Base-by-base conservation (phyloP, 2,329 filamentous ascomycete genomes). In the Penicillium vulpinum region DNA sequence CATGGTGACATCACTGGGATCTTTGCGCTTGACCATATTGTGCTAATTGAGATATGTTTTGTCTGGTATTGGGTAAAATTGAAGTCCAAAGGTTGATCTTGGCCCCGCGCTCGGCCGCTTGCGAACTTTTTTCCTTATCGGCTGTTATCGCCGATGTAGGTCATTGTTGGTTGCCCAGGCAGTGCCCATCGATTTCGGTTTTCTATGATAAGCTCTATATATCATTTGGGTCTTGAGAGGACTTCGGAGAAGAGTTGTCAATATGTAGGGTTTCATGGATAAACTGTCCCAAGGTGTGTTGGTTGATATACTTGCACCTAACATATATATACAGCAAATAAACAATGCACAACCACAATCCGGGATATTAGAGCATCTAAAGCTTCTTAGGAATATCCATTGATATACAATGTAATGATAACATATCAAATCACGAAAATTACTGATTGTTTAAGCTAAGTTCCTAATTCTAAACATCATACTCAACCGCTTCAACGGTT, bases 11-110 rank as follows among this genome's bases (percentile, higher is more conserved):
- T 80, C 77, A 51, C 74, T 75, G 57, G 80, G 78, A 62, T 77
- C 67, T 53, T 79, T 77, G 67, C 80, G 75, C 66, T 83, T 83
- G 21, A 72, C 77, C 81, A 83, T 83, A 57, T 57, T 77, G 62
- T 59, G 46, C 5, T 56, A 29, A 33, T 56, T 55, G 52, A 29
- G 26, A 18, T 51, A 7, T 51, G 28, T 36, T 43, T 29, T 49
- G 47, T 47, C 28, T 46, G 46, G 3, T n/a, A 39, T 35, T 54
- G 40, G 41, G 16, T 47, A 39, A 36, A 53, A 48, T 22, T 39
- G 54, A 36, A 53, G 52, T 53, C 51, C 49, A 35, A 39, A 55
- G 28, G 57, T 44, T 54, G 57, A 54, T 56, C 52, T 44, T 26
- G 51, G 58, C 61, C 62, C 63, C 54, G 21, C 53, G 47, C 58